Base-by-base conservation (phyloP, 345 rosid species). In the Corchorus olitorius region DNA sequence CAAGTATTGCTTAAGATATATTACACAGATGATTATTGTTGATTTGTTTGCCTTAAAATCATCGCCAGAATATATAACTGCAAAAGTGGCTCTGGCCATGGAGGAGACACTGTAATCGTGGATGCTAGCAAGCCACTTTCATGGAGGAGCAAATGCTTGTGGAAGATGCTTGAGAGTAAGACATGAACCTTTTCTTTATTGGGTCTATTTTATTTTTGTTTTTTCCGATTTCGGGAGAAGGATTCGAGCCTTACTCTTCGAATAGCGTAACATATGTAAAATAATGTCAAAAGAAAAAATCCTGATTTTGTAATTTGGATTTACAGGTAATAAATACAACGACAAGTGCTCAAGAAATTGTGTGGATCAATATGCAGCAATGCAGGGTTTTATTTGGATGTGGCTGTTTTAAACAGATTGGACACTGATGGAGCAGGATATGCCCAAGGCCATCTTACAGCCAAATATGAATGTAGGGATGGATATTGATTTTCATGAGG, bases 121-220 rank as follows among this genome's bases (percentile, higher is more conserved):
- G 92, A 91, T 62, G 91, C 87, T 12, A 46, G 43, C 75, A 79
- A 87, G 83, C 84, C 92, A 5, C 77, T 72, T 10, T 81, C 79
- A 9, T 89, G 96, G 96, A 83, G 91, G 74, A 75, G 76, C 19
- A 83, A 82, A 79, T 33, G 73, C 91, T 54, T 89, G 88, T 53
- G 91, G 92, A 70, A 84, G 70, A 45, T 89, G 96, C 80, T 72
- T 87, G 46, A 79, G 80, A 77, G 89, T 89, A 84, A 35, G 80
- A 70, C 49, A 69, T 34, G 34, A 56, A 14, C 11, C 46, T 74
- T 46, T 46, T 12, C n/a, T 14, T 11, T 11, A 11, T 56, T 56
- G 41, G 2, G 41, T 39, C 41, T n/a, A n/a, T n/a, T 39, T n/a
- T n/a, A 27, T 20, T 27, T 58, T 20, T 6, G 0, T 34, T 1